Base-by-base conservation (phyloP, 73 alveolate species). In the Loxodes magnus region DNA sequence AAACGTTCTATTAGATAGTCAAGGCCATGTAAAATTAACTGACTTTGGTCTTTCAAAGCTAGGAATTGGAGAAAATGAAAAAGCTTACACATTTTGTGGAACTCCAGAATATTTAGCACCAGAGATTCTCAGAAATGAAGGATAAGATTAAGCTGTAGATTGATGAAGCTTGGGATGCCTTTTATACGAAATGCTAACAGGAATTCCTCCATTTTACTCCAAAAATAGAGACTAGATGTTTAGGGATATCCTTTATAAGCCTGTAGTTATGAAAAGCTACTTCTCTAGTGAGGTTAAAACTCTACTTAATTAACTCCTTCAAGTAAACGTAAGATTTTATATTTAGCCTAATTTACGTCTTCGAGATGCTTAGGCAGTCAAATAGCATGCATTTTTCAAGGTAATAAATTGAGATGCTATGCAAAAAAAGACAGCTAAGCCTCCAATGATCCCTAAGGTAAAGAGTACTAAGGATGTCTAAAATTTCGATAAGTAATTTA, bases 21-120 rank as follows among this genome's bases (percentile, higher is more conserved):
- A 84, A 26, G 99, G 99, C 2, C 97, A 92, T 68, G 63, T 86
- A 16, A 92, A 88, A 77, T 33, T 92, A 7, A 88, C 97, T 0
- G 99, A 92, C 62, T 92, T 92, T 61, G 99, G 99, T 25, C 62
- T 92, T 23, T 62, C 90, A n/a, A 92, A 92, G 74, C 69, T 56
- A 16, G 3, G 15, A 29, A 41, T 63, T 4, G 78, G 52, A 12
- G 75, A 65, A 10, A 41, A 71, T n/a, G 64, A 61, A 6, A 55
- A 46, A 42, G 51, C 94, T 0, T 69, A 42, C 23, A 74, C 90
- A 28, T 61, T 81, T 30, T 81, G 94, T 51, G 94, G 94, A 0
- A 81, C 94, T 1, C 87, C 87, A 21, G 94, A 81, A 55, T 81
- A 81, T 61, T 35, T 81, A 22, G 94, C 94, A 4, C 94, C 94